Base-by-base conservation (phyloP, 2,329 filamentous ascomycete species). In the Fusarium sublunatum region DNA sequence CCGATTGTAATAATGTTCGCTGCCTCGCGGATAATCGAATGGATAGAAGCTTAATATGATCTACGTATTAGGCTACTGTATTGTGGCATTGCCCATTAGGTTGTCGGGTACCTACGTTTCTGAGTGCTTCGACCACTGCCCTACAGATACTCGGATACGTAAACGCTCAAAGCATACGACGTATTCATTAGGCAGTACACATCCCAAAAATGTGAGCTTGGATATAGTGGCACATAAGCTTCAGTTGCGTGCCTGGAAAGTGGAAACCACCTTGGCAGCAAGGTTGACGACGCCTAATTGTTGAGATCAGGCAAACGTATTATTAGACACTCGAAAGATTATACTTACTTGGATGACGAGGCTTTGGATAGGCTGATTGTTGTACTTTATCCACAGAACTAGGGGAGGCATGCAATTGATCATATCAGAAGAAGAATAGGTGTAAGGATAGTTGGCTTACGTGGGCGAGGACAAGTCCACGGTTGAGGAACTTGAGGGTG, bases 401-500 rank as follows among this genome's bases (percentile, higher is more conserved):
- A 53, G 48, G 34, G 22, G 40, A n/a, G n/a, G n/a, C n/a, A n/a
- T n/a, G n/a, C n/a, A n/a, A 3, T 19, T 19, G 19, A 19, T 3
- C 19, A 19, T 19, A 19, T 19, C 19, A 19, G 19, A 19, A 19
- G 19, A 19, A 19, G 19, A 19, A 19, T 19, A 19, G 19, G 19
- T 19, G 19, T 36, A 41, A 36, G 43, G 51, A 51, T 43, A 47
- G 40, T 35, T 52, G 42, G 42, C 53, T 65, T 64, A 57, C 50
- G 44, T 53, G 50, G 40, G 54, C 42, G 47, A 36, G 44, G 31
- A 29, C 44, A 54, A 63, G 61, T 48, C 61, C 38, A 45, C 24
- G 26, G 28, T 34, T 44, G 38, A 50, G 43, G 28, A 46, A 15
- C 19, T 39, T 48, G 48, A 62, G 24, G 61, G 38, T 65, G 58